A percentile compares a stretch with the other conserved stretches of the same genome.
These are phyloP conservation scores for Backusella circina DNA, from an alignment of 192 early-diverging fungal species.

Conservation along the genomic window DNA sequence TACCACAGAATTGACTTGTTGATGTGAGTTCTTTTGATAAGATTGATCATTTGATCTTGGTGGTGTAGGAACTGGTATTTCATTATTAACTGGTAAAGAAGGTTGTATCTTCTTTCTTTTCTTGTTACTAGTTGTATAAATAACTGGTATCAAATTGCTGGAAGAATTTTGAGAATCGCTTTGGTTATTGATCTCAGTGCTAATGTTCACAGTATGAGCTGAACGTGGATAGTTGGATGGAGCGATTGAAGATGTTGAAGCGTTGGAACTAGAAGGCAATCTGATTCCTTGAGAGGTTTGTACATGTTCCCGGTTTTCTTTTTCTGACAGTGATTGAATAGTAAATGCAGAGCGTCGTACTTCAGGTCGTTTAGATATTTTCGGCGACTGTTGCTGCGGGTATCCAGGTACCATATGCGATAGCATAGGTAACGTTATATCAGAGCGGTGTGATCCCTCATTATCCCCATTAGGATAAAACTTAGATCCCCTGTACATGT, in stretches of 20 bases:
- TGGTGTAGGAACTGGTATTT: neutral
- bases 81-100: neutral
- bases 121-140: neutral
- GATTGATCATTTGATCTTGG: neutral
- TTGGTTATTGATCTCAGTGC: neutral
- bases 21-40: neutral
- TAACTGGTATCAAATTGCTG: neutral
- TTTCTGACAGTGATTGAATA: neutral
- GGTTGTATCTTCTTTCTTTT: neutral
- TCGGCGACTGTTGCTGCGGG: neutral
- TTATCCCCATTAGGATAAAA: neutral
- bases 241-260: neutral
- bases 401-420: neutral
- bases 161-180: neutral
- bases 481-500: neutral
- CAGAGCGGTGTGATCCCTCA: neutral
- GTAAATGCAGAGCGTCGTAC: conserved; percentile 3
- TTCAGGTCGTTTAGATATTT: neutral
- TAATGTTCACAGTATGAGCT: neutral
- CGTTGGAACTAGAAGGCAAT: neutral
- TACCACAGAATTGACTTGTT: conserved; percentile 13
- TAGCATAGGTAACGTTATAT: neutral
- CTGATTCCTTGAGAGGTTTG: neutral
- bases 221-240: neutral
- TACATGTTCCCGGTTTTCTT: neutral